These are phyloP conservation scores for Artemisia tridentata DNA, from an alignment of 129 eudicot genomes.

Conservation along the genomic window DNA sequence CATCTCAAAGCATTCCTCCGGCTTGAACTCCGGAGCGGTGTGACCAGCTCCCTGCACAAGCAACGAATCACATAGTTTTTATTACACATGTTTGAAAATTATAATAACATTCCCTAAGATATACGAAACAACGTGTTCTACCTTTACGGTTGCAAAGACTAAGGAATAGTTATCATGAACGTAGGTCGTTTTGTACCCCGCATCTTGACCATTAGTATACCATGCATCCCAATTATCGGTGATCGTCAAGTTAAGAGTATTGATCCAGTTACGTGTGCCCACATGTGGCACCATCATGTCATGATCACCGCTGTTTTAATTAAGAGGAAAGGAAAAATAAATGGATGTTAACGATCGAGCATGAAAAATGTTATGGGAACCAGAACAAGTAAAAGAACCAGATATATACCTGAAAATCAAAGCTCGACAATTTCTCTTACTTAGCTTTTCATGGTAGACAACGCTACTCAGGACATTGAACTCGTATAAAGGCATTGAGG, in stretches of 20 bases:
- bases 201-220: conserved; percentile 26
- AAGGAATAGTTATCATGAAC: conserved; percentile 24
- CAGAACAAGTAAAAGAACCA: background rate
- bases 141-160: conserved; percentile 31
- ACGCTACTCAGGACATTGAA: conserved; percentile 22
- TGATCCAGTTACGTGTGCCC: conserved; percentile 36
- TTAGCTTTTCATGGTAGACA: conserved; percentile 27
- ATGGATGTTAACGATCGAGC: background rate
- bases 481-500: conserved; percentile 23
- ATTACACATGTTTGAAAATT: too few species aligned
- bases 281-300: conserved; percentile 44
- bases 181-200: conserved; percentile 27
- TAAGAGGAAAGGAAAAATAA: background rate
- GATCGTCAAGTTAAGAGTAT: conserved; percentile 14
- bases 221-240: conserved; percentile 28
- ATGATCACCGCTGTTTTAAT: conserved; percentile 33
- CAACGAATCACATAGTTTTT: background rate
- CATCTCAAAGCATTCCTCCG: conserved; percentile 34
- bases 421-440: conserved; percentile 29
- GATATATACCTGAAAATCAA: conserved; percentile 33
- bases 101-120: too few species aligned
- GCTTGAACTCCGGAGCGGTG: conserved; percentile 34
- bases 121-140: background rate
- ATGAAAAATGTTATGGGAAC: background rate
- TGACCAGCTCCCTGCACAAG: conserved; percentile 35